Evolutionary conservation across 805 yeast species (phyloP), one percentile per base, ranked within the genome.

Genomic region (Sugiyamaella lignohabitans): DNA sequence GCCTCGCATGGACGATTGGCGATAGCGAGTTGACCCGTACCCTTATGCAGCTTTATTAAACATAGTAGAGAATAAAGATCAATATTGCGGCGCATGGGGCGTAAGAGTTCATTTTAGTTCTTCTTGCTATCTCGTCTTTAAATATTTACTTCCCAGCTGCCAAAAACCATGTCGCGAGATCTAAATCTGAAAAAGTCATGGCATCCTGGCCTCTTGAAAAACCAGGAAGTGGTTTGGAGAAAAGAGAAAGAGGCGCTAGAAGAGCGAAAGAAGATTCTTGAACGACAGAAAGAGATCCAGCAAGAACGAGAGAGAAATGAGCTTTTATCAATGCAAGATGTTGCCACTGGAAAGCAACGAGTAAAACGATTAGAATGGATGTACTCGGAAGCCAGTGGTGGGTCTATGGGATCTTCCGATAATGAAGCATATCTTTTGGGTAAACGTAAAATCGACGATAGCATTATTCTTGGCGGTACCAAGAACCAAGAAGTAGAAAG

Each of bases 131-230:
- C n/a, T n/a, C n/a, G n/a, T n/a, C n/a, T n/a, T n/a, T n/a, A n/a
- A n/a, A n/a, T n/a, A n/a, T n/a, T n/a, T n/a, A n/a, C n/a, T n/a
- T n/a, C n/a, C n/a, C n/a, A n/a, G n/a, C n/a, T n/a, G n/a, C n/a
- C 32, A 16, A 35, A 42, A 38, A 50, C 11, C 4, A 55, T 56
- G 60, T 85, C 88, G 1, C 86, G 88, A 3, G 96, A 89, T 63
- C 72, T 91, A 52, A 91, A 91, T 62, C 65, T 89, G 47, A 84
- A 91, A 68, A 91, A 91, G 63, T 91, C 98, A 51, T 91, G 98
- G 98, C 87, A 91, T 64, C 97, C 98, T 2, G 89, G 84, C 40
- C 71, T 87, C 43, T 70, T 85, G 60, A 85, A 83, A 62, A 91
- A 91, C 70, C 87, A 82, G 65, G 82, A 81, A 54, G 84, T 82